These are phyloP conservation scores for Globisporangium megalacanthum DNA, from an alignment of 352 stramenopile genomes.

Conservation along the genomic window DNA sequence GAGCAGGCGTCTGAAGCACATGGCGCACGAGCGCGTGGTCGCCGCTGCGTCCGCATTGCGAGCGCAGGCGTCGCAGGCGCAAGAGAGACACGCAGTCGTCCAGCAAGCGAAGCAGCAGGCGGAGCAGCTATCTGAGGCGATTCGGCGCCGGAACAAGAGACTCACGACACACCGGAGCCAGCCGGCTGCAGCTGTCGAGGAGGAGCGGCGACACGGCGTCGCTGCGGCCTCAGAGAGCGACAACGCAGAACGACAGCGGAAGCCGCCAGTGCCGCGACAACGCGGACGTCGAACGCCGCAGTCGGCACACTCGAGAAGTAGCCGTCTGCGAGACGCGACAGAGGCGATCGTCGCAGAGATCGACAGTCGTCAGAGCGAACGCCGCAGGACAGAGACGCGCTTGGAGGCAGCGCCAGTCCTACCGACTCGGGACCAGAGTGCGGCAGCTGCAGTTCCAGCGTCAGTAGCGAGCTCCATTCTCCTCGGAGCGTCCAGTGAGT, in stretches of 20 bases:
- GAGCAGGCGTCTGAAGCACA: conserved; percentile 32
- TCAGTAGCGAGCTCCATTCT: conserved; percentile 11
- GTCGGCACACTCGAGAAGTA: conserved; percentile 3
- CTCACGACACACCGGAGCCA: neutral
- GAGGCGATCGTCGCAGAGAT: conserved; percentile 1
- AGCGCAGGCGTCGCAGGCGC: conserved; percentile 21
- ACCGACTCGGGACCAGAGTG: neutral
- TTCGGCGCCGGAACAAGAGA: conserved; percentile 49
- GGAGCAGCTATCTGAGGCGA: conserved; percentile 41
- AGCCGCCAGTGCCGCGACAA: conserved; percentile 54
- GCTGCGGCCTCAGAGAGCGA: neutral
- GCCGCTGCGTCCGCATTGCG: conserved; percentile 36
- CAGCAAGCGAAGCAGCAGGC: conserved; percentile 38
- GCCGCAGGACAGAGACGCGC: neutral
- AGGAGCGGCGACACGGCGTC: neutral
- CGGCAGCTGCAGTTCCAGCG: neutral
- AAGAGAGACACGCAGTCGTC: conserved; percentile 20
- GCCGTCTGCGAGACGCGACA: conserved; percentile 2
- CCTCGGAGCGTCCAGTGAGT: neutral
- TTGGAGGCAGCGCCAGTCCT: neutral
- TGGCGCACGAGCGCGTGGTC: conserved; percentile 38
- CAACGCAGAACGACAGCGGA: conserved; percentile 23
- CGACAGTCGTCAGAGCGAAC: neutral
- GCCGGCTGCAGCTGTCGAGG: neutral
- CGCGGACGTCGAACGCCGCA: conserved; percentile 16